Base-by-base conservation (phyloP, 1,284 basidiomycete species). In the Microbotryum violaceum region DNA sequence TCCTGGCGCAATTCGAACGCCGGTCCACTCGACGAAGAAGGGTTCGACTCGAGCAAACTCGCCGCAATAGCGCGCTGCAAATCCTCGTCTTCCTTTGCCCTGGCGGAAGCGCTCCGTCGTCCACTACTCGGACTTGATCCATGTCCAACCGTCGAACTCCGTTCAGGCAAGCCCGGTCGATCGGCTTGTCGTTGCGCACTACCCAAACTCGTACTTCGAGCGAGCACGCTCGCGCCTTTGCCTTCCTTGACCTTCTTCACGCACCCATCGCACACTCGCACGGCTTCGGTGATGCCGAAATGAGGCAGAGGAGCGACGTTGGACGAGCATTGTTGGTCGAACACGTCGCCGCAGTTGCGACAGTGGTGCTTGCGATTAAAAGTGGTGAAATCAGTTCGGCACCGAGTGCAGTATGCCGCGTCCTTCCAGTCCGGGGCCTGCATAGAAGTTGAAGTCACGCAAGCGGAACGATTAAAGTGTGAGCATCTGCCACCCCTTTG, bases 281-380 rank as follows among this genome's bases (percentile, higher is more conserved):
- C 96, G 58, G 89, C 86, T 73, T 97, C 88, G 4, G 85, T 82
- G 70, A 98, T 93, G 14, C 96, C 96, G 72, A 91, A 97, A 75
- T 93, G 89, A 1, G 96, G 93, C 16, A 98, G 79, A 0, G 91
- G 78, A 77, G 91, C 83, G 2, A 81, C 81, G 76, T 91, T 89
- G 47, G 87, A 86, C 1, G 91, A 93, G 76, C 96, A 99, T 58
- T 85, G 82, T 64, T 94, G 91, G 76, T 97, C 93, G 73, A 97
- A 98, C 21, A 98, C 91, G 72, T 89, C 86, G 10, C 96, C 96
- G 75, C 96, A 99, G 76, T 97, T 97, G 9, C 96, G 84, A 75
- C 96, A 99, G 75, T 99, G 96, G 74, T 98, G 96, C 75, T 97
- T 97, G 62, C 96, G 85, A 74, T 97, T 97, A 48, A 93, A 97